A percentile compares a stretch with the other conserved stretches of the same genome.
Evolutionary conservation across 2,329 filamentous ascomycete species (phyloP).

Genomic region (Colletotrichum graminicola): DNA sequence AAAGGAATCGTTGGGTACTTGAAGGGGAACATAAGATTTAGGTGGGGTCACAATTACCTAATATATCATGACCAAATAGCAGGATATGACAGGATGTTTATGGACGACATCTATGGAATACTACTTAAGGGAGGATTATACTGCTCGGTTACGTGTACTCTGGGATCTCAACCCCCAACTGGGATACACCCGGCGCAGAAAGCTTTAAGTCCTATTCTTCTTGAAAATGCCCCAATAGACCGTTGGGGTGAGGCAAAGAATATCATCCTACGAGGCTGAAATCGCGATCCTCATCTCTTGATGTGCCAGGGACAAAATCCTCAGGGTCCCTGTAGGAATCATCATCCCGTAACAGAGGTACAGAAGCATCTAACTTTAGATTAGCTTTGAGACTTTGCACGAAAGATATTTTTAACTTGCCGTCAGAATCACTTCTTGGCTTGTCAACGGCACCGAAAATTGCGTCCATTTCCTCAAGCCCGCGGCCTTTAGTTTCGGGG

Average conservation of each 20-base stretch:
- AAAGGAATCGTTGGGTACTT: no score
- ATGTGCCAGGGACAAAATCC: background rate
- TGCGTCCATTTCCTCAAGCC: conserved; percentile 59
- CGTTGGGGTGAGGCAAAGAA: background rate
- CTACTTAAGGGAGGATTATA: background rate
- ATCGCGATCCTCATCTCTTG: background rate
- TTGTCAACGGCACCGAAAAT: conserved; percentile 51
- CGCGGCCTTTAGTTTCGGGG: conserved; percentile 58
- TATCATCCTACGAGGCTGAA: background rate
- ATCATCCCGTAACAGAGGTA: conserved; percentile 18
- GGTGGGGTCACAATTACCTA: no score
- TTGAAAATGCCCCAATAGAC: background rate
- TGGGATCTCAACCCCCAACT: background rate
- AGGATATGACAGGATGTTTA: no score
- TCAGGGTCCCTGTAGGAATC: conserved; percentile 1
- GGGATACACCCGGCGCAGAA: background rate
- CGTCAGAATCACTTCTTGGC: background rate
- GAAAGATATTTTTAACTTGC: background rate
- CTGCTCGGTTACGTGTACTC: background rate
- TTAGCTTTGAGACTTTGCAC: background rate
- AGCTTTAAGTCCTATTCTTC: background rate
- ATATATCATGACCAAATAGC: no score
- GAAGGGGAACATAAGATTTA: no score
- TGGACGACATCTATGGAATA: no score
- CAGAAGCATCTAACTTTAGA: background rate